These are phyloP conservation scores for Borovskyia barvae DNA, from an alignment of 208 protist genomes.

Conservation along the genomic window DNA sequence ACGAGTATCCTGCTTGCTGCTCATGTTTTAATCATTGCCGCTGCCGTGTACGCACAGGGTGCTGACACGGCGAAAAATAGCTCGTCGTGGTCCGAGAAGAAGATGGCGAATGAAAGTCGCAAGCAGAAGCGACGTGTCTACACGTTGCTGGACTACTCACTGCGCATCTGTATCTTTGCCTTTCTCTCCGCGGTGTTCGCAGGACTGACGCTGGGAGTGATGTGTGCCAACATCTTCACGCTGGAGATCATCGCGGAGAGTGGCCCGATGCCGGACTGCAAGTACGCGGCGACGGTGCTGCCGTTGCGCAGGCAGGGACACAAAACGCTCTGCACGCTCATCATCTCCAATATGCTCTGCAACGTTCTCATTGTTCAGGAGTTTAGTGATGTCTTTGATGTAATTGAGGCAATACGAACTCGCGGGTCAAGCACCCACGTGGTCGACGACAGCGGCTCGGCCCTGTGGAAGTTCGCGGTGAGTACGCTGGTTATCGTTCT, in stretches of 20 bases:
- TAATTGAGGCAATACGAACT: slow-evolving; percentile 39
- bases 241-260: slow-evolving; percentile 88
- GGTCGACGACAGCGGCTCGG: slow-evolving; percentile 23
- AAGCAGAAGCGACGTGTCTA: slow-evolving; percentile 62
- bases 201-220: slow-evolving; percentile 87
- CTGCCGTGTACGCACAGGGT: slow-evolving; percentile 5
- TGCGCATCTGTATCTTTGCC: slow-evolving; percentile 49
- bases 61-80: not conserved
- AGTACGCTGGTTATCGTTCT: slow-evolving; percentile 82
- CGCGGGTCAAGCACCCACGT: slow-evolving; percentile 14
- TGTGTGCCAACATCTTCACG: slow-evolving; percentile 86
- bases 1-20: slow-evolving; percentile 13
- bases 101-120: slow-evolving; percentile 18
- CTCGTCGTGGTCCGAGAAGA: not conserved
- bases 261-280: slow-evolving; percentile 72
- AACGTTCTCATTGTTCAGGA: slow-evolving; percentile 88
- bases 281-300: slow-evolving; percentile 70
- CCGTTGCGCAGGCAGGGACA: slow-evolving; percentile 79
- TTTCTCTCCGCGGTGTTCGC: slow-evolving; percentile 88
- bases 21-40: slow-evolving; percentile 1
- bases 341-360: slow-evolving; percentile 87
- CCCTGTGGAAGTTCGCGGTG: slow-evolving; percentile 60
- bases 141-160: slow-evolving; percentile 52
- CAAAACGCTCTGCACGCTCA: slow-evolving; percentile 84
- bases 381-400: slow-evolving; percentile 48